Percentiles rank a stretch among this genome's conserved stretches.
phyloP scores from a whole-genome alignment of 805 yeast species.

The Barnettozyma sucrosica region DNA sequence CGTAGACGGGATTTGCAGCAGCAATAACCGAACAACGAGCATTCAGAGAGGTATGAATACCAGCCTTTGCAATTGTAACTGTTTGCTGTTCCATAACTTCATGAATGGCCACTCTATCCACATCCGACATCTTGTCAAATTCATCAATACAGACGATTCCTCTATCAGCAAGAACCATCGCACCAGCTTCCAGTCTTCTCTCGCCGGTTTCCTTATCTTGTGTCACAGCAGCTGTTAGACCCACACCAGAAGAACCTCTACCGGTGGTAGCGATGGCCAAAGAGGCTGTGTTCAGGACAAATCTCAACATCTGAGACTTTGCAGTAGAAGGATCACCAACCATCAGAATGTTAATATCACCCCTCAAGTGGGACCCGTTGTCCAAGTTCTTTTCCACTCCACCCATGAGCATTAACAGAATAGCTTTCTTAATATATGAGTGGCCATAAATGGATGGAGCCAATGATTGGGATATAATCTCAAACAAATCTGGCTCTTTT shows the following conservation, averaged over 20 bases:
- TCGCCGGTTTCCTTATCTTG: slow-evolving; percentile 96
- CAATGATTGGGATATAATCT: slow-evolving; percentile 72
- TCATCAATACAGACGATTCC: slow-evolving; percentile 98
- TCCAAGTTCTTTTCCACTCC: slow-evolving; percentile 92
- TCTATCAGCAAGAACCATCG: slow-evolving; percentile 96
- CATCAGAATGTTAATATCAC: slow-evolving; percentile 93
- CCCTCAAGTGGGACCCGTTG: slow-evolving; percentile 95
- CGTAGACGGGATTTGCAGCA: slow-evolving; percentile 96
- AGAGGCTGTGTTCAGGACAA: slow-evolving; percentile 91
- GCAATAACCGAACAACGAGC: slow-evolving; percentile 97
- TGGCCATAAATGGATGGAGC: slow-evolving; percentile 97
- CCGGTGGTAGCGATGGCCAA: slow-evolving; percentile 98
- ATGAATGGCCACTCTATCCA: slow-evolving; percentile 95
- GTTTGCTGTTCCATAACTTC: slow-evolving; percentile 99
- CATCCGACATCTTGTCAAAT: slow-evolving; percentile 96
- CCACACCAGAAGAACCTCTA: slow-evolving; percentile 99
- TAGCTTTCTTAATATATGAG: slow-evolving; percentile 85
- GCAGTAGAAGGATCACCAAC: slow-evolving; percentile 99
- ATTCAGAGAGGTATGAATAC: slow-evolving; percentile 91
- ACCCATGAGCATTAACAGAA: slow-evolving; percentile 83
- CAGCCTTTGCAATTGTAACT: slow-evolving; percentile 96
- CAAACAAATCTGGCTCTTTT: slow-evolving; percentile 66
- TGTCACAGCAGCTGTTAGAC: slow-evolving; percentile 98
- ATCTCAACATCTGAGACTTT: slow-evolving; percentile 90
- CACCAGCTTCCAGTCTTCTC: slow-evolving; percentile 95